Conservation (phyloP, 208 protist species). For the Crithidia bombi region DNA sequence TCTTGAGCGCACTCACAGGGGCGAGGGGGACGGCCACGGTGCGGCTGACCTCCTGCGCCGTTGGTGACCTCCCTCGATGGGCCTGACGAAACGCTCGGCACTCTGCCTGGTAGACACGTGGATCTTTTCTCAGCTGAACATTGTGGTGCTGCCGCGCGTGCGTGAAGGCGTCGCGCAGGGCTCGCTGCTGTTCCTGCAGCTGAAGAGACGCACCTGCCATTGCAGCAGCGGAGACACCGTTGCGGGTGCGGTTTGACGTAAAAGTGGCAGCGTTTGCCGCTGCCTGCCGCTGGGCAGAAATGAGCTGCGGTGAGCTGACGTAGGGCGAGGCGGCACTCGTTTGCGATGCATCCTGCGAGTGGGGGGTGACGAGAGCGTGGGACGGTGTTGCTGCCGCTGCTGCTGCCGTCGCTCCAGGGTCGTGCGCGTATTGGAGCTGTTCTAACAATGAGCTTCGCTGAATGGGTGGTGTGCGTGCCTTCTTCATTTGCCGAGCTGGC, state of each 20-base stretch:
- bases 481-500: neutral
- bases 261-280: constrained; percentile 1
- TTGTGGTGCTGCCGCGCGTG: constrained; percentile 39
- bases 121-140: constrained; percentile 67
- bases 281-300: constrained; percentile 4
- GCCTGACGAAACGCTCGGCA: constrained; percentile 54
- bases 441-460: constrained; percentile 23
- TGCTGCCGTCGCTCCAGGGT: too few species aligned
- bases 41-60: constrained; percentile 49
- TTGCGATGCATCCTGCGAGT: neutral
- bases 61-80: constrained; percentile 46
- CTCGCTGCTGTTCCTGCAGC: constrained; percentile 20
- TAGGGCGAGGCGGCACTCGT: constrained; percentile 2
- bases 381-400: neutral
- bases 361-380: neutral
- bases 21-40: constrained; percentile 64
- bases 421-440: constrained; percentile 16
- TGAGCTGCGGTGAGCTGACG: constrained; percentile 6
- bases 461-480: neutral
- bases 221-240: neutral
- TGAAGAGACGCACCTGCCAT: constrained; percentile 6
- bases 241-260: neutral
- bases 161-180: constrained; percentile 35
- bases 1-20: constrained; percentile 63
- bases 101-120: constrained; percentile 49